Conservation (phyloP, 2,329 filamentous ascomycete species). For the Fusarium sp. region DNA sequence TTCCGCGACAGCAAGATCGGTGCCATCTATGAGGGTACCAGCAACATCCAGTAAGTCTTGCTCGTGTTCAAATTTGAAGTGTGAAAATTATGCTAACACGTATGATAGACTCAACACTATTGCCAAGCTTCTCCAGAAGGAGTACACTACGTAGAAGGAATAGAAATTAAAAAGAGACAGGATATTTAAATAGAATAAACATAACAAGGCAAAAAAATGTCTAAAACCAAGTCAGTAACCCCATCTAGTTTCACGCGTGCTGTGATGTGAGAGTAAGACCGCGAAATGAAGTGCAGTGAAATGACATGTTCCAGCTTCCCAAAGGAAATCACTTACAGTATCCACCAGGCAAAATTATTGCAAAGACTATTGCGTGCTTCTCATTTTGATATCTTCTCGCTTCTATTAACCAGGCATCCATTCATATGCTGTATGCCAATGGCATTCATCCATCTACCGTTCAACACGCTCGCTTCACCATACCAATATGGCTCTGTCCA, state of each 20-base stretch:
- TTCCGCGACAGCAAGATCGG: constrained; percentile 99
- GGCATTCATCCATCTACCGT: constrained; percentile 35
- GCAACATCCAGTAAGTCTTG: constrained; percentile 74
- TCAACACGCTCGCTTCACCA: constrained; percentile 29
- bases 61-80: neutral
- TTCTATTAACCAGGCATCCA: constrained; percentile 46
- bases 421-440: constrained; percentile 37
- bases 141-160: constrained; percentile 62
- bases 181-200: constrained; percentile 15
- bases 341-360: neutral
- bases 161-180: constrained; percentile 26
- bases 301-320: neutral
- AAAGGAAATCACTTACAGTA: neutral
- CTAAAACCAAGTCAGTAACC: constrained; percentile 16
- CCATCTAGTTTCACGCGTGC: too few species aligned
- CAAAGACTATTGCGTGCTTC: neutral
- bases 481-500: constrained; percentile 27
- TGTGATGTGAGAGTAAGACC: neutral
- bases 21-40: constrained; percentile 95
- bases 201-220: constrained; percentile 34
- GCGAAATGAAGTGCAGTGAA: neutral
- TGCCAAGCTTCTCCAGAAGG: constrained; percentile 72
- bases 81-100: constrained; percentile 31
- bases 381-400: constrained; percentile 17
- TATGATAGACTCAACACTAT: constrained; percentile 71